Evolutionary conservation across 2,329 filamentous ascomycete species (phyloP), one percentile per base, ranked within the genome.

Genomic region (Karstenula rhodostoma): DNA sequence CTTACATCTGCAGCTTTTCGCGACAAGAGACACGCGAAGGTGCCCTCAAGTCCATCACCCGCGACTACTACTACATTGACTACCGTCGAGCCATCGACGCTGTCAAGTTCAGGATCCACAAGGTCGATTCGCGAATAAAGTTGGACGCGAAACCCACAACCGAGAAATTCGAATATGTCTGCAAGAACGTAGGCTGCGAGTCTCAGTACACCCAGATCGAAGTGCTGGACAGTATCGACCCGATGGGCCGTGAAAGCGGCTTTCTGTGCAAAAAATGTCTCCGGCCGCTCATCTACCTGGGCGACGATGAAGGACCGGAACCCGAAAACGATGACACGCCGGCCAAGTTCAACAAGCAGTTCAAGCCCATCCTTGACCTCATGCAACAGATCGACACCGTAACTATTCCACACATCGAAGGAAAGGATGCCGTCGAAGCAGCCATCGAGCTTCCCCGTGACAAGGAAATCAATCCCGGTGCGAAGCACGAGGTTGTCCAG

Each of bases 51-150:
- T 90, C 92, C 5, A 89, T 91, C 67, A 93, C 90, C 74, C 88
- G 92, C 71, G 96, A 94, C 64, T 99, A 97, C 84, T 99, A 96
- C 82, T 99, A 92, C 79, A 94, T 99, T 76, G 94, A 97, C 76
- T 96, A 96, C 73, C 92, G 95, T 61, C 91, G 92, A 59, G 93
- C 94, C 37, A 93, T 99, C 73, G 95, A 99, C 79, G 93, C 92
- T 51, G 96, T 97, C 80, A 99, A 99, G 78, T 99, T 91, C 86
- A 90, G 92, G 64, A 89, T 97, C 54, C 94, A 94, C 74, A 90
- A 90, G 58, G 88, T 98, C 68, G 93, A 94, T 67, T 94, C 94
- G 76, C 89, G 90, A 57, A 93, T 98, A 60, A 94, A 97, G 79
- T 89, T 90, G 17, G 89, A 92, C 59, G 91, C 92, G 17, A 89